These are phyloP conservation scores for Apiotrichum gracile DNA, from an alignment of 1,284 basidiomycete genomes.

Conservation along the genomic window DNA sequence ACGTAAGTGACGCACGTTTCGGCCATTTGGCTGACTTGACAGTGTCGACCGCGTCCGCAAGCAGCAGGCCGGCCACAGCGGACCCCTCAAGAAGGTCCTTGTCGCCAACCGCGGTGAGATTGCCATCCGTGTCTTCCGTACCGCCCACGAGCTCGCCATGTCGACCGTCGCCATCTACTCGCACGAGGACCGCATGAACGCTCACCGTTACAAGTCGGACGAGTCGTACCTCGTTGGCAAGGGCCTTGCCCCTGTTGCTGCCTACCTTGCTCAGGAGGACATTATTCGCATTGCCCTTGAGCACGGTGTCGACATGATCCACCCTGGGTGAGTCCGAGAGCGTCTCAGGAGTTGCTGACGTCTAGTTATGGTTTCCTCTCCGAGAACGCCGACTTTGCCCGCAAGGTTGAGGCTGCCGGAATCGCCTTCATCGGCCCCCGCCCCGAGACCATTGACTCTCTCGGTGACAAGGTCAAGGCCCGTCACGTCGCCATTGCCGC, in stretches of 20 bases:
- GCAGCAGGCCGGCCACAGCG: conserved; percentile 83
- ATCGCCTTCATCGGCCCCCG: conserved; percentile 95
- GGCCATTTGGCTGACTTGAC: conserved; percentile 9
- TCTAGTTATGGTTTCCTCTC: conserved; percentile 94
- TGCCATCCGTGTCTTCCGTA: conserved; percentile 96
- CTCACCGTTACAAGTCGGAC: conserved; percentile 98
- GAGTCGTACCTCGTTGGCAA: conserved; percentile 98
- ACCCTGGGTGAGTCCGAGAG: conserved; percentile 67
- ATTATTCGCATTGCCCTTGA: conserved; percentile 93
- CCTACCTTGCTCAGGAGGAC: conserved; percentile 95
- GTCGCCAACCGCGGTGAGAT: conserved; percentile 99
- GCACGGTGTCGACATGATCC: conserved; percentile 99
- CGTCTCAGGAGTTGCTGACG: background rate
- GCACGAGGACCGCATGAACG: conserved; percentile 90
- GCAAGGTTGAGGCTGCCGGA: conserved; percentile 94
- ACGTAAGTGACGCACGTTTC: conserved; percentile 27
- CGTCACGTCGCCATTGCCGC: conserved; percentile 70
- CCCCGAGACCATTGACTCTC: conserved; percentile 92
- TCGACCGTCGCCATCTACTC: conserved; percentile 99
- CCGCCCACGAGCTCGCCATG: conserved; percentile 98
- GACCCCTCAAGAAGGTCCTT: conserved; percentile 85
- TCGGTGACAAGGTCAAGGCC: conserved; percentile 99
- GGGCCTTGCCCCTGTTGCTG: conserved; percentile 88
- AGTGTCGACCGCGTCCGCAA: conserved; percentile 86
- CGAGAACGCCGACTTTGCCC: conserved; percentile 93